Evolutionary conservation across 805 yeast genomes (phyloP), one percentile per base, ranked within the genome.

Genomic region (Metschnikowia cerradonensis): DNA sequence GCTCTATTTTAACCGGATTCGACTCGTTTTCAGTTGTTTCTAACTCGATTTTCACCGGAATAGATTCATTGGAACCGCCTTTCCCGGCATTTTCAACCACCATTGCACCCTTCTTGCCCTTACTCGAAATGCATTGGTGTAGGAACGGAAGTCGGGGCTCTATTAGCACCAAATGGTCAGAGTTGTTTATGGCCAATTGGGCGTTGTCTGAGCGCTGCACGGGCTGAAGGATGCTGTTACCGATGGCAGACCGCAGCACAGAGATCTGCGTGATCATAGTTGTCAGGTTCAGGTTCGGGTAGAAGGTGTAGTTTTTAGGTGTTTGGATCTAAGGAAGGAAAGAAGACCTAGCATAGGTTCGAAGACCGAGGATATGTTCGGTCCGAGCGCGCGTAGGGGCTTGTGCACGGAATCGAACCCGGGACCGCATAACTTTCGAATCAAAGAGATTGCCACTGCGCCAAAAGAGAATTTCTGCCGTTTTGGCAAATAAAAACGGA

Each of bases 131-230:
- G n/a, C 66, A 53, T 37, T 62, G 66, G 36, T 64, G 67, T 17
- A 66, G 57, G 17, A 61, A 54, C 2, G 77, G 77, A 4, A 69
- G 62, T 49, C 65, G 66, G 20, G 77, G 77, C 32, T 72, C 77
- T 5, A 73, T 54, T 7, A 71, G 51, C 1, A 70, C 64, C 32
- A 73, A 44, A 20, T 68, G 70, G 20, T 54, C 61, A 6, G 68
- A 67, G 38, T 60, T 62, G 53, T 72, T 73, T 33, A 73, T 60
- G 6, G 76, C 69, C 36, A 71, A 48, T 53, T 72, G 76, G 53
- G 50, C 60, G 48, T 72, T 70, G 7, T 58, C 63, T 1, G 76
- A 70, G 60, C 69, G 63, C 51, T 68, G 70, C 11, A 68, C 59
- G 2, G 77, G 74, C 30, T 57, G 60, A n/a, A 55, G 53, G n/a